These are phyloP conservation scores for Ophiocordyceps camponoti-floridani DNA, from an alignment of 2,329 filamentous ascomycete genomes.

Conservation along the genomic window DNA sequence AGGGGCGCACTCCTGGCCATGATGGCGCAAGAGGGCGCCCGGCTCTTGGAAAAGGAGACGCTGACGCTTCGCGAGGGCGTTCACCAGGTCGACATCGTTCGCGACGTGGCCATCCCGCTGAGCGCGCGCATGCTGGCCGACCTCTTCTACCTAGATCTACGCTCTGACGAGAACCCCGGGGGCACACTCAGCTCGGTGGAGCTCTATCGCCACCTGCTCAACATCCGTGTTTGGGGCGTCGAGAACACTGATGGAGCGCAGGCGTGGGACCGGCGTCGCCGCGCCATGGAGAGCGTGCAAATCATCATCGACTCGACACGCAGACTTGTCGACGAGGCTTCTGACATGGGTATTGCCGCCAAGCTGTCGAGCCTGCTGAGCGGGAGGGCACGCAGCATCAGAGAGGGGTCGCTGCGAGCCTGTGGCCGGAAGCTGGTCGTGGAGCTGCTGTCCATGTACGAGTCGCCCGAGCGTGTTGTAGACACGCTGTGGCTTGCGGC, in stretches of 20 bases:
- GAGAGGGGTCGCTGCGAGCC: constrained; percentile 17
- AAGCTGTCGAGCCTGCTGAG: constrained; percentile 10
- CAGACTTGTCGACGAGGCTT: constrained; percentile 19
- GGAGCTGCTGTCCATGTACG: constrained; percentile 15
- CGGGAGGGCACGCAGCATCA: constrained; percentile 10
- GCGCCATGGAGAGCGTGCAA: constrained; percentile 20
- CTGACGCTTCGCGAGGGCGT: constrained; percentile 18
- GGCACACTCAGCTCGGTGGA: constrained; percentile 23
- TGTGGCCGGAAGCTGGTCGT: constrained; percentile 20
- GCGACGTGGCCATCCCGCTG: constrained; percentile 39
- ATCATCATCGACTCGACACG: constrained; percentile 18
- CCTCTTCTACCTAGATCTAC: constrained; percentile 39
- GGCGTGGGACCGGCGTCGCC: constrained; percentile 25
- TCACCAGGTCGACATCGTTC: constrained; percentile 22
- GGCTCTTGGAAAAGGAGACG: constrained; percentile 22
- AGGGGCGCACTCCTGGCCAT: constrained; percentile 13
- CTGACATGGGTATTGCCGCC: constrained; percentile 12
- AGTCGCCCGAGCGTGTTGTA: constrained; percentile 13
- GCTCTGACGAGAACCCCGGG: constrained; percentile 31
- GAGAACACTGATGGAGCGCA: constrained; percentile 28
- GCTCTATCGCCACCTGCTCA: constrained; percentile 22
- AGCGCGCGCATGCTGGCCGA: constrained; percentile 37
- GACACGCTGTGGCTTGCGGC: constrained; percentile 20
- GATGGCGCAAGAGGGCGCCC: constrained; percentile 13
- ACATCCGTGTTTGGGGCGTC: constrained; percentile 26